Base-by-base conservation (phyloP, 139 green algal genomes). In the Coelastrella sp. region DNA sequence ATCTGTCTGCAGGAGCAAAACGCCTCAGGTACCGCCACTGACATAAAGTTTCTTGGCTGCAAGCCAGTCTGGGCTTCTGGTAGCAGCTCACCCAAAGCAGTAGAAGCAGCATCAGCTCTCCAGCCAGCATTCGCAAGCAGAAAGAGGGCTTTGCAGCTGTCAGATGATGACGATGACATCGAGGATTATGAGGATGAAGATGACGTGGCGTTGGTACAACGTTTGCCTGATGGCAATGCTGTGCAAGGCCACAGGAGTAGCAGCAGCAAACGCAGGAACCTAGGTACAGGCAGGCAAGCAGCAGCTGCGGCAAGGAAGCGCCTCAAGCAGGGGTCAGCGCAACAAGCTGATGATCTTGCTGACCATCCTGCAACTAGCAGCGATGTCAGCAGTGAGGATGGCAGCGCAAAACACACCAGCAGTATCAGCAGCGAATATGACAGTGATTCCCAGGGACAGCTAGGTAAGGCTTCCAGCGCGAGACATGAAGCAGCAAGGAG, bases 91-190 rank as follows among this genome's bases (percentile, higher is more conserved):
- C 73, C 73, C 7, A 67, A 48, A 5, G 73, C 73, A 11, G 73
- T 32, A 67, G 73, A 53, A 68, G 73, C 73, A 66, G 72, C 69
- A 60, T 23, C 37, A 57, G 69, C 69, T 40, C n/a, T n/a, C 34
- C 35, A 38, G 17, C 43, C 48, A 11, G 7, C 48, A 23, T 5
- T 30, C 50, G 25, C 11, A n/a, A 38, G 41, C 71, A 32, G n/a
- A n/a, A 81, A 66, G 19, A 19, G 50, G 32, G 4, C 32, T 32
- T 41, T 79, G 43, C 32, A 23, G 23, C 17, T 25, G 62, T 41
- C 60, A 25, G 25, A 25, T 9, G 73, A 67, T 27, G 50, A 45
- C 15, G 73, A 67, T 13, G 40, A 78, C 23, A 35, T 23, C 0
- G 73, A 81, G 2, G 48, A 81, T 1, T 21, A 67, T 34, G 73